Evolutionary conservation across 306 rosid species (phyloP), one percentile per base, ranked within the genome.

Genomic region (Potentilla sterilis): DNA sequence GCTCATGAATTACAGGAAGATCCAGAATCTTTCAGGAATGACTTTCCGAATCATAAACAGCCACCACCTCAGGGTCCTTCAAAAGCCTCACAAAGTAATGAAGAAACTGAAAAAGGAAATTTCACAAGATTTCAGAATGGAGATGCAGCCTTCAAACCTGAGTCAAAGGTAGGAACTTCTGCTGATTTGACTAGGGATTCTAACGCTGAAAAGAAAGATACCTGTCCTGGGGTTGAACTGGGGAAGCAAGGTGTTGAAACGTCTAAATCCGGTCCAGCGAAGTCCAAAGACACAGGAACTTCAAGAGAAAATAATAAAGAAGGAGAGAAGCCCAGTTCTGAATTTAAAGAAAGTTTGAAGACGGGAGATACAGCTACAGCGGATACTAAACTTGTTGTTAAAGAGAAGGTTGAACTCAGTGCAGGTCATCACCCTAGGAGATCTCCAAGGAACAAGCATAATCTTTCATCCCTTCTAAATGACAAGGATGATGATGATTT

Each of bases 1-100:
- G 93, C 98, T 49, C 76, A 0, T 70, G 94, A 89, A 65, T 13
- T 83, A 72, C 85, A 83, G 49, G 84, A 57, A 74, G 72, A 86
- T 41, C 46, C 84, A 47, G 78, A 78, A 73, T 77, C 61, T 61
- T 48, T 40, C 18, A n/a, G 81, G 75, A 58, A 77, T 46, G 37
- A 82, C 32, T 80, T 58, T 67, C 73, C 74, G 18, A 80, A 79
- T 34, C 71, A 21, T 24, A 80, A 82, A 51, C 80, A 57, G 52
- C 79, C 77, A 71, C 64, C 88, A 73, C 79, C 77, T 66, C 84
- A 77, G 55, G 78, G 81, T 67, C 77, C 87, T 5, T 76, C 87
- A 34, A 84, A 81, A 64, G 79, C 88, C 77, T 51, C 84, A 35
- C 80, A 83, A 76, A 62, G 70, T 47, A 79, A 80, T 47, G 83